phyloP scores from a whole-genome alignment of 1,139 yeast species.

The Hemisphaericaspora lyxosophila region DNA sequence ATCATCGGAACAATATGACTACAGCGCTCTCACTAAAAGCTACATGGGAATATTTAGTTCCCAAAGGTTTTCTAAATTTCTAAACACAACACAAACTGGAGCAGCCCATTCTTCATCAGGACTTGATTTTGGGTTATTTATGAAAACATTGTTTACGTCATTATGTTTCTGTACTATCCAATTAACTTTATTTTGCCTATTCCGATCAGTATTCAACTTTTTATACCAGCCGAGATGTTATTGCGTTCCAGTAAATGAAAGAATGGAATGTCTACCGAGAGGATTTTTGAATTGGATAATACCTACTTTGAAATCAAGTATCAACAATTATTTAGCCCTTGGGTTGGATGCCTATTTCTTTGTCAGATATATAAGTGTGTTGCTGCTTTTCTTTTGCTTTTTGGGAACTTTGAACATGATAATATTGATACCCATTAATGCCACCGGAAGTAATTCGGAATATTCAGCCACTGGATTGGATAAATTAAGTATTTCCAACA shows the following conservation, averaged over 20 bases:
- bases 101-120: constrained; percentile 48
- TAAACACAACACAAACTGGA: constrained; percentile 60
- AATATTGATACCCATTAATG: constrained; percentile 58
- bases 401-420: constrained; percentile 54
- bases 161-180: constrained; percentile 53
- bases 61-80: constrained; percentile 34
- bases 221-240: constrained; percentile 60
- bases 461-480: constrained; percentile 52
- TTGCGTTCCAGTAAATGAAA: constrained; percentile 39
- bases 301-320: constrained; percentile 39
- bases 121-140: constrained; percentile 36
- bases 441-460: constrained; percentile 35
- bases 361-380: constrained; percentile 50
- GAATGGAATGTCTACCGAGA: constrained; percentile 37
- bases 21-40: constrained; percentile 23
- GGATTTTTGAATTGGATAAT: constrained; percentile 51
- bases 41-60: constrained; percentile 31
- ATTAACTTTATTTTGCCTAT: constrained; percentile 49
- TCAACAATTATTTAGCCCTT: constrained; percentile 42
- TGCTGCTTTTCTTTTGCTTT: constrained; percentile 48
- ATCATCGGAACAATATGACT: constrained; percentile 22
- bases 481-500: constrained; percentile 59
- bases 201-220: constrained; percentile 45
- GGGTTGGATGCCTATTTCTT: constrained; percentile 72
- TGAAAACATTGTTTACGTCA: constrained; percentile 53